phyloP scores from a whole-genome alignment of 192 early-diverging fungal species.

The Entomortierella lignicola region DNA sequence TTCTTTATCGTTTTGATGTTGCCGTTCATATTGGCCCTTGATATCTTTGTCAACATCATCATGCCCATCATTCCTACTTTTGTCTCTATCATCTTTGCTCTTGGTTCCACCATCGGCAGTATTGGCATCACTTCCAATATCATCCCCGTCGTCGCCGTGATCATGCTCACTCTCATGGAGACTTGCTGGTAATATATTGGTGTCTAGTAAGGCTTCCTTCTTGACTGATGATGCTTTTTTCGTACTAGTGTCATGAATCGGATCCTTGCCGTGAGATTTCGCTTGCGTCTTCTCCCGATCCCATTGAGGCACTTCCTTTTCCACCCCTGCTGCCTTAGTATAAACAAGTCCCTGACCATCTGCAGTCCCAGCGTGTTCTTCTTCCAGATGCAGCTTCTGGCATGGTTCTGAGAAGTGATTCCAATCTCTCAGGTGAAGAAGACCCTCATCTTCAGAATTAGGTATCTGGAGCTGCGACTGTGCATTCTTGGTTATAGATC shows the following conservation, averaged over 20 bases:
- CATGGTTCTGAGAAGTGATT: conserved; percentile 4
- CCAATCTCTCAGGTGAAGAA: neutral
- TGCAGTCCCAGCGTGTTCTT: neutral
- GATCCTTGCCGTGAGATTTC: too few relatives aligned
- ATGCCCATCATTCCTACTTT: too few relatives aligned
- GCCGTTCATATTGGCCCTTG: neutral
- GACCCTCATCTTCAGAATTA: neutral
- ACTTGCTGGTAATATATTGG: neutral
- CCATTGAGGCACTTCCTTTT: neutral
- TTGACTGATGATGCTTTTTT: neutral
- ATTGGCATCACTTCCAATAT: neutral
- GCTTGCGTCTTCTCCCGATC: neutral
- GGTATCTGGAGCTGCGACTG: neutral
- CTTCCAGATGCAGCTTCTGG: conserved; percentile 6
- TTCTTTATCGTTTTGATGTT: neutral
- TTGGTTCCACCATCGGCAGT: neutral
- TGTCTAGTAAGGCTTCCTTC: neutral
- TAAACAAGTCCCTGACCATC: conserved; percentile 1
- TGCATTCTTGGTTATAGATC: neutral
- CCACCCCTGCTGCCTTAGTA: conserved; percentile 2
- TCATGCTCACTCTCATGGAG: neutral
- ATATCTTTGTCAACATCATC: too few relatives aligned
- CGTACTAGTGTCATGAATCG: neutral
- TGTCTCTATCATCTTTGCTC: too few relatives aligned
- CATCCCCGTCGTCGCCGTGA: conserved; percentile 36